Evolutionary conservation across 331 rosid genomes (phyloP).

Genomic region (Spiraea crenata): DNA sequence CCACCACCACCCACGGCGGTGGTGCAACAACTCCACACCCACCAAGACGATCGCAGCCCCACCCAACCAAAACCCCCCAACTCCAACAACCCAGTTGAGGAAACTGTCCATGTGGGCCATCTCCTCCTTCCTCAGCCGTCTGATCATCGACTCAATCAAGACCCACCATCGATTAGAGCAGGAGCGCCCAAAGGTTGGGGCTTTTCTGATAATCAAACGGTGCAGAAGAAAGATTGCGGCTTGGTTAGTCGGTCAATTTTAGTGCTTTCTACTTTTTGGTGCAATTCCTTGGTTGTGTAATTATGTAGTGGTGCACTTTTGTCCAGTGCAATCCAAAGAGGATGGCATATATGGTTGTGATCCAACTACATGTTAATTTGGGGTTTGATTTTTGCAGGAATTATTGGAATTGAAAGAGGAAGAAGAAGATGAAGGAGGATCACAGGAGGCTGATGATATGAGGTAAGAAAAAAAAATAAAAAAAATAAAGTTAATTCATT

Average conservation of each 20-base stretch:
- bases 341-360: neutral
- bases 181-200: constrained; percentile 32
- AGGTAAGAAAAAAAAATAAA: constrained; percentile 40
- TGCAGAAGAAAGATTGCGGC: constrained; percentile 29
- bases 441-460: constrained; percentile 39
- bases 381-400: constrained; percentile 39
- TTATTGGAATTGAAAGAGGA: constrained; percentile 16
- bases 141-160: constrained; percentile 42
- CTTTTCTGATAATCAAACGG: constrained; percentile 11
- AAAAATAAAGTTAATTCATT: constrained; percentile 4
- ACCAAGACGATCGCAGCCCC: constrained; percentile 3
- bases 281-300: constrained; percentile 16
- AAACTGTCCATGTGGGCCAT: constrained; percentile 3
- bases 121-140: constrained; percentile 46
- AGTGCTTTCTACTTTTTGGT: constrained; percentile 2
- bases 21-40: constrained; percentile 40
- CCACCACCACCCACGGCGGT: constrained; percentile 51
- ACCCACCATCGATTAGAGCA: constrained; percentile 34
- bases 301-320: constrained; percentile 34
- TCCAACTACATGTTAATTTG: neutral
- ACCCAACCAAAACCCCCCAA: constrained; percentile 19
- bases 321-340: neutral
- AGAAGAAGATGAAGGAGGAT: constrained; percentile 21
- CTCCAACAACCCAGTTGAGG: constrained; percentile 21
- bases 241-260: constrained; percentile 59